Evolutionary conservation across 768 basidiomycete species (phyloP), one percentile per base, ranked within the genome.

Genomic region (Tremella yokohamensis): DNA sequence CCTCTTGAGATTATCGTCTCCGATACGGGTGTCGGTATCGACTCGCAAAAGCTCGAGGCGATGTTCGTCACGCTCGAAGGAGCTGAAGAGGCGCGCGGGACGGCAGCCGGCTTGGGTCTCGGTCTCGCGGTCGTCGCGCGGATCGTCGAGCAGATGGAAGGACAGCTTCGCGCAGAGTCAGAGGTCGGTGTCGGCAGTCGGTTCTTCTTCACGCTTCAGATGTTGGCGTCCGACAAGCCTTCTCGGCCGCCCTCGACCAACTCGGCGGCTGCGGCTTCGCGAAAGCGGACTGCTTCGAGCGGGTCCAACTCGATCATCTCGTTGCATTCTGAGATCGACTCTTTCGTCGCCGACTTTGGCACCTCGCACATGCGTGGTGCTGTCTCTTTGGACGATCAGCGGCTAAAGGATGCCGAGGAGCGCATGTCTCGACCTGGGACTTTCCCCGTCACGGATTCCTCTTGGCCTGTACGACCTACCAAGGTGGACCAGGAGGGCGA

Each of bases 21-120:
- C 0, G 88, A 90, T 62, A 86, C 87, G 2, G 87, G 87, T 0
- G 82, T 82, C 58, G 89, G 88, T 3, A 89, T 91, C 45, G 68
- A 83, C 0, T 74, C 79, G 7, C 80, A 80, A 13, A 86, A 85
- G 72, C 79, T 90, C 16, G 85, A 87, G 70, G 83, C 81, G 52
- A 87, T 90, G 51, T 89, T 90, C 76, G 79, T 87, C 58, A 86
- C 88, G 59, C 86, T 90, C 54, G 87, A 89, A 73, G 84, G 87
- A 62, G 85, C 88, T 8, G 87, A 87, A 15, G 62, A 70, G 39
- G 48, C 48, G 7, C 39, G 53, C 16, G 39, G 48, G 40, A 47
- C 40, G 6, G 40, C 54, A 13, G 58, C 60, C 8, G 67, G 69
- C 11, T 45, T 78, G 80, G 87, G 87, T 4, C 80, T 90, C 13